Evolutionary conservation across 2,329 filamentous ascomycete genomes (phyloP), one percentile per base, ranked within the genome.

Genomic region (Alternaria rosae): DNA sequence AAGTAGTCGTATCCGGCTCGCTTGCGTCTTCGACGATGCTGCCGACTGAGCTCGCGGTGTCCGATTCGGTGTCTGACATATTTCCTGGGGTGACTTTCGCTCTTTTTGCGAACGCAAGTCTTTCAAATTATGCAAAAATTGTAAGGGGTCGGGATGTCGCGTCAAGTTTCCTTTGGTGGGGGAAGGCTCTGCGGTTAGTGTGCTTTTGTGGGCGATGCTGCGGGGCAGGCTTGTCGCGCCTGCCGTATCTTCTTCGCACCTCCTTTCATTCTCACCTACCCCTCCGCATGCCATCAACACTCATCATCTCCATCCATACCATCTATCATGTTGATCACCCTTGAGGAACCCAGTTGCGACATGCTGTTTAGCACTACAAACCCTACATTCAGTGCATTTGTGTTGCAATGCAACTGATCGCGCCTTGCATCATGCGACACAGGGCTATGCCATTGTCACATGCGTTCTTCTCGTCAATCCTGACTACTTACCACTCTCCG

Each of bases 21-120:
- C 75, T 77, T 56, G 64, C 69, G 44, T 77, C 76, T 54, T 78
- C 76, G 42, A 76, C 61, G 30, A 78, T 77, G 66, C 71, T 73
- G 44, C 76, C 76, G 1, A 70, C 70, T 5, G 76, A 78, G 70
- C 75, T 77, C 32, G 70, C 74, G 4, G 66, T 65, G 35, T 76
- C 75, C 7, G 75, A 76, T 35, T 72, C 72, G 26, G 64, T 67
- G 64, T 75, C 70, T 13, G 76, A 68, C 76, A 78, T 78, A 11
- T 23, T 12, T 15, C 20, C 10, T 8, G 20, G 21, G 8, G 13
- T 8, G 20, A 2, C 13, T 32, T n/a, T 32, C 2, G 47, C n/a
- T 42, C 59, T 62, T 9, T 57, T 8, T n/a, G 32, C 32, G 54
- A 53, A 48, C 11, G 21, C 28, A 21, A 6, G 23, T 23, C 13